A percentile compares a stretch with the other conserved stretches of the same genome.
These are phyloP conservation scores for Vigna angularis DNA, from an alignment of 306 rosid genomes.

Conservation along the genomic window DNA sequence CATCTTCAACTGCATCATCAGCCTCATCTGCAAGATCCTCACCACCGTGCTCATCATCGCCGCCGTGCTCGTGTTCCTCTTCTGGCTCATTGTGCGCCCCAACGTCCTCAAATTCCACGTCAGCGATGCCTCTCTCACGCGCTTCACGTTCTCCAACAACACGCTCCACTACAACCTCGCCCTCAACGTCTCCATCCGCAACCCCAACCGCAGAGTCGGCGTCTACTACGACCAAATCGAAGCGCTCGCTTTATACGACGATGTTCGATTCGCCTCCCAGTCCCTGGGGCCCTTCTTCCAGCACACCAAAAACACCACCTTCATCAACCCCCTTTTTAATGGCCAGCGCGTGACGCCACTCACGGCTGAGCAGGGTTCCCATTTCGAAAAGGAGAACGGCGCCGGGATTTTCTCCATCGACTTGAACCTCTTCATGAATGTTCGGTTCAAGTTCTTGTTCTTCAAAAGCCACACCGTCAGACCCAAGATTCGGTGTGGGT, in stretches of 20 bases:
- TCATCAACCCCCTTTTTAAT: conserved; percentile 29
- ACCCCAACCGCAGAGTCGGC: conserved; percentile 60
- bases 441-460: conserved; percentile 51
- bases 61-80: conserved; percentile 40
- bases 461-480: conserved; percentile 48
- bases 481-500: conserved; percentile 58
- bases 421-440: conserved; percentile 46
- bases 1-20: conserved; percentile 51
- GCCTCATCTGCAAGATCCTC: conserved; percentile 52
- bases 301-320: conserved; percentile 51
- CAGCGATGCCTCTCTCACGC: conserved; percentile 59
- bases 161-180: conserved; percentile 55
- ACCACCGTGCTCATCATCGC: conserved; percentile 40
- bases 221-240: conserved; percentile 64
- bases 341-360: conserved; percentile 38
- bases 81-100: conserved; percentile 67
- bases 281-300: conserved; percentile 49
- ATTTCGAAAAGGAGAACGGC: conserved; percentile 39
- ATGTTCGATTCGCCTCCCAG: conserved; percentile 37
- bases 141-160: conserved; percentile 50
- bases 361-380: neutral
- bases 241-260: conserved; percentile 55
- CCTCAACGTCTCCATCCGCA: conserved; percentile 63
- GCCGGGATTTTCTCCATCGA: conserved; percentile 50
- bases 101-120: conserved; percentile 55